A percentile compares a stretch with the other conserved stretches of the same genome.
phyloP scores from a whole-genome alignment of 176 grass and related monocot genomes.

The Cocos nucifera region DNA sequence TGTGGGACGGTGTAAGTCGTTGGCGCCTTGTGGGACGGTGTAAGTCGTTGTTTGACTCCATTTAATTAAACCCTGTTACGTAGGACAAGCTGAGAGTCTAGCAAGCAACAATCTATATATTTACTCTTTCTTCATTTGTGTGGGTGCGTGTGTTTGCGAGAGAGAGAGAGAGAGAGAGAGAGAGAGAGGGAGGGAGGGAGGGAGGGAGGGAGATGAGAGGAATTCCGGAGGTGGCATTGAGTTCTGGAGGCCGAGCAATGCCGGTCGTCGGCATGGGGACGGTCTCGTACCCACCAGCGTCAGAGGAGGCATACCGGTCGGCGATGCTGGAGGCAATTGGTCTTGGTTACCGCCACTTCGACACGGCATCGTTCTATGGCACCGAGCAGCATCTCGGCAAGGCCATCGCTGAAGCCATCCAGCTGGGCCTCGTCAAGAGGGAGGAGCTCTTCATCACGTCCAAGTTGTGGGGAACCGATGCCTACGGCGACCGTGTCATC shows the following conservation, averaged over 20 bases:
- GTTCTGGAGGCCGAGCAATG: background rate
- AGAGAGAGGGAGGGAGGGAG: too few relatives aligned
- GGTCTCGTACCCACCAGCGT: background rate
- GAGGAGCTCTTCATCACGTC: conserved; percentile 35
- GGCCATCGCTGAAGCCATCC: conserved; percentile 27
- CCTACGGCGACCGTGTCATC: conserved; percentile 37
- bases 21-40: too few relatives aligned
- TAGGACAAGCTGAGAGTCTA: too few relatives aligned
- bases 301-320: background rate
- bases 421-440: conserved; percentile 8
- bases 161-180: too few relatives aligned
- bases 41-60: too few relatives aligned
- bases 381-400: conserved; percentile 34
- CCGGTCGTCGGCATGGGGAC: conserved; percentile 38
- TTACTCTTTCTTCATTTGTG: too few relatives aligned
- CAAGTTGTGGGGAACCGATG: conserved; percentile 61
- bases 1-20: too few relatives aligned
- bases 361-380: conserved; percentile 33
- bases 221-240: conserved; percentile 19
- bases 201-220: too few relatives aligned
- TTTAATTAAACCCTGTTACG: too few relatives aligned
- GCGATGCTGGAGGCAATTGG: conserved; percentile 27
- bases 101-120: too few relatives aligned
- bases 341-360: conserved; percentile 53
- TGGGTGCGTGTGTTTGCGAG: too few relatives aligned